These are phyloP conservation scores for Aurifilum marmelostoma DNA, from an alignment of 2,329 filamentous ascomycete genomes.

Conservation along the genomic window DNA sequence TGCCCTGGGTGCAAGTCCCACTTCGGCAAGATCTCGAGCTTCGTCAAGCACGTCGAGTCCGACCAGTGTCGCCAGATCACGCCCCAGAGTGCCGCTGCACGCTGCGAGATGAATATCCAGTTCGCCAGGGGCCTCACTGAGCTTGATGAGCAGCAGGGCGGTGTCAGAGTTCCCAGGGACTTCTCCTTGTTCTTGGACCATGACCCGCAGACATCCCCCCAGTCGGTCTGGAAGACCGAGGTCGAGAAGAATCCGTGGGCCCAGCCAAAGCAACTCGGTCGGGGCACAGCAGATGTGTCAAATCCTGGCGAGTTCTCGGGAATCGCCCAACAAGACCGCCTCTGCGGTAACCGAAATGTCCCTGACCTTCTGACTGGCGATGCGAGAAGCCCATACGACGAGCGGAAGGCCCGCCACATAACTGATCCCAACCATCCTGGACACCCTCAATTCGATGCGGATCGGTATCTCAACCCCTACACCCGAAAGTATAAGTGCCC, in stretches of 20 bases:
- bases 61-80: constrained; percentile 44
- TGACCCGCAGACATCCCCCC: background rate
- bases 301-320: background rate
- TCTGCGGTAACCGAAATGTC: constrained; percentile 28
- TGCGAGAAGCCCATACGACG: constrained; percentile 29
- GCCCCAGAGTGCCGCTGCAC: constrained; percentile 14
- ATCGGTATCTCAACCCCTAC: constrained; percentile 49
- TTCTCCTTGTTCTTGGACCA: constrained; percentile 19
- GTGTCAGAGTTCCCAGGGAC: constrained; percentile 7
- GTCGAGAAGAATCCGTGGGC: constrained; percentile 25
- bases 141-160: constrained; percentile 16
- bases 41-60: constrained; percentile 52
- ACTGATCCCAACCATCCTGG: constrained; percentile 46
- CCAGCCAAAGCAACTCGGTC: background rate
- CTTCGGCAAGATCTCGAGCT: constrained; percentile 42
- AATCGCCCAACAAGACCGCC: constrained; percentile 28
- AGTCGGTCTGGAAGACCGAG: background rate
- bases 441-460: constrained; percentile 50
- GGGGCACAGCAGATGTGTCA: background rate
- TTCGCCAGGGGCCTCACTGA: constrained; percentile 40
- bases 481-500: constrained; percentile 58
- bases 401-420: constrained; percentile 23
- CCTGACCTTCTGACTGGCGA: constrained; percentile 27
- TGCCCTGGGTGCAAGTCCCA: constrained; percentile 51
- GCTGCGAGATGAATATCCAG: constrained; percentile 37